Evolutionary conservation across 129 eudicot species (phyloP), one percentile per base, ranked within the genome.

Genomic region (Escallonia herrerae): DNA sequence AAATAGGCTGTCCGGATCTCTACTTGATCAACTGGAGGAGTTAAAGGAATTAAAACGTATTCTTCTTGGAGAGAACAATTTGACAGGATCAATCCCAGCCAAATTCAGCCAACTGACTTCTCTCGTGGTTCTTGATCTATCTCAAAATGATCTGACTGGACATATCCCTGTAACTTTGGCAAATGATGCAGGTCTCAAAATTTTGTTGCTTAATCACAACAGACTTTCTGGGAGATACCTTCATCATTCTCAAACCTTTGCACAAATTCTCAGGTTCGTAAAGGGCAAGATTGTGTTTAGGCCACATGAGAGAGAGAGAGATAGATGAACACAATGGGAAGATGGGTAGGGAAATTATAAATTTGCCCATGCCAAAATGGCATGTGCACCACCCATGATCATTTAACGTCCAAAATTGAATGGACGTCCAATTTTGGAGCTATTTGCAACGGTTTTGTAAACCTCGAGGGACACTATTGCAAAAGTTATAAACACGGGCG

Each of bases 51-150:
- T 71, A 6, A 60, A 6, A 58, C 40, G 43, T 6, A 61, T 76
- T 57, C 68, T 64, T n/a, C 73, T 76, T 58, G 72, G 76, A 47
- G 76, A 63, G 62, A 76, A 76, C 70, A 76, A 64, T 43, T 65
- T 76, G 50, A 64, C 76, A 8, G 81, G 81, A 9, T 6, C 53
- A 44, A 70, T 76, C 60, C 81, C 81, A 6, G 3, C 39, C 15
- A 40, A 59, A 11, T 64, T 76, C 3, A 67, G 81, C 60, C 63
- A 60, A 58, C 40, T 70, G 48, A 46, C 56, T 43, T 65, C 69
- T 41, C 66, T 77, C 9, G 8, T 37, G 64, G 41, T 65, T 40
- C 55, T 77, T 65, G 70, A 70, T 56, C 68, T 76, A 4, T 76
- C 81, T 37, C 41, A 70, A 0, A 76, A 76, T 51, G 56, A 15